Conservation (phyloP, 176 grass and related monocot species). For the Themeda triandra region DNA sequence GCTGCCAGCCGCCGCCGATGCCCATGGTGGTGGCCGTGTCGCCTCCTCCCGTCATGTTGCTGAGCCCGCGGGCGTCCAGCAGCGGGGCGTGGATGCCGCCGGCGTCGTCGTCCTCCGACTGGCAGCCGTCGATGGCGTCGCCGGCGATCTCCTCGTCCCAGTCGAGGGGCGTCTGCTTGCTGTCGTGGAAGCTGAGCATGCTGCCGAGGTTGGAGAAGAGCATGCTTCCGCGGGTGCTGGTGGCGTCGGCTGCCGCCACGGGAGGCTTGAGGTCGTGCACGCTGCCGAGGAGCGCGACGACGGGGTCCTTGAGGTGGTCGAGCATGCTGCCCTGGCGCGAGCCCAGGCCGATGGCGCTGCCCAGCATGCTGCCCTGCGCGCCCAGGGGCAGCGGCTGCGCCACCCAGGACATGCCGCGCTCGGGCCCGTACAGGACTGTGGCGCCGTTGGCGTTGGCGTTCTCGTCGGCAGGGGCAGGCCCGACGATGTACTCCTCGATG, state of each 20-base stretch:
- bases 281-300: slow-evolving; percentile 62
- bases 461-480: neutral
- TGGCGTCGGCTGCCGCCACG: no score
- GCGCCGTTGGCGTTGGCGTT: neutral
- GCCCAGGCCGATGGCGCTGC: slow-evolving; percentile 35
- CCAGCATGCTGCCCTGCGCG: slow-evolving; percentile 33
- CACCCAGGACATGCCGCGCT: slow-evolving; percentile 46
- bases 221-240: slow-evolving; percentile 24
- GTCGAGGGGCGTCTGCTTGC: slow-evolving; percentile 5
- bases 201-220: slow-evolving; percentile 50
- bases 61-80: neutral
- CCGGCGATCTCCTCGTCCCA: slow-evolving; percentile 47
- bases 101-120: neutral
- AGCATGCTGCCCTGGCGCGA: slow-evolving; percentile 68
- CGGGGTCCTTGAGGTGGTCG: slow-evolving; percentile 67
- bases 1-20: slow-evolving; percentile 85
- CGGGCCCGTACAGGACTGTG: slow-evolving; percentile 46
- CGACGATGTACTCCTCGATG: slow-evolving; percentile 80
- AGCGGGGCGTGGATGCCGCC: slow-evolving; percentile 25
- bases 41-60: neutral
- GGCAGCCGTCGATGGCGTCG: neutral
- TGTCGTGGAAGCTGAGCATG: slow-evolving; percentile 58
- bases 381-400: slow-evolving; percentile 43
- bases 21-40: slow-evolving; percentile 41
- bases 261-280: slow-evolving; percentile 17